Percentiles rank a stretch among this genome's conserved stretches.
Conservation (phyloP, 164 flowering plant species). For the Amborella trichopoda region DNA sequence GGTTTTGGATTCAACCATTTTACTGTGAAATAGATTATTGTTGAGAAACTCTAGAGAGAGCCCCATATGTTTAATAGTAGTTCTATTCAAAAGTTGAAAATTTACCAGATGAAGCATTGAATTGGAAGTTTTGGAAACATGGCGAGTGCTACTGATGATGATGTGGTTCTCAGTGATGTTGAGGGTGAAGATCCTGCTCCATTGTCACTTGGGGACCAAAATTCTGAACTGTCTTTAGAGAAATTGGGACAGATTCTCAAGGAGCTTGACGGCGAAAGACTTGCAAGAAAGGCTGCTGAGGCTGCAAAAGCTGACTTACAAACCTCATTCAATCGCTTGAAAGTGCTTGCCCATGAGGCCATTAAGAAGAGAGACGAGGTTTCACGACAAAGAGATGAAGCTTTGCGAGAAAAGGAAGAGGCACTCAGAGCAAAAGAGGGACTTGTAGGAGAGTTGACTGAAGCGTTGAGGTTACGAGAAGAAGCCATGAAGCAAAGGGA, state of each 20-base stretch:
- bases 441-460: constrained; percentile 30
- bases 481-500: constrained; percentile 42
- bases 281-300: constrained; percentile 57
- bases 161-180: constrained; percentile 75
- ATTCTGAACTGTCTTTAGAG: constrained; percentile 36
- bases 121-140: no score
- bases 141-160: no score
- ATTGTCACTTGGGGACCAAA: constrained; percentile 11
- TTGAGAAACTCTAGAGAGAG: no score
- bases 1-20: no score
- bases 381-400: constrained; percentile 45
- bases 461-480: constrained; percentile 31
- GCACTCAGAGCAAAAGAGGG: constrained; percentile 25
- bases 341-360: constrained; percentile 23
- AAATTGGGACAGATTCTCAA: constrained; percentile 34
- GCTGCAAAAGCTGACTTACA: constrained; percentile 57
- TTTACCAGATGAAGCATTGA: no score
- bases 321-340: constrained; percentile 29
- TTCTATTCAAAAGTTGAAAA: no score
- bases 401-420: constrained; percentile 54
- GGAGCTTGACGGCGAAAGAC: constrained; percentile 73
- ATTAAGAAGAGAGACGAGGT: constrained; percentile 83
- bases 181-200: constrained; percentile 59
- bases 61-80: no score
- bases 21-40: no score